Base-by-base conservation (phyloP, 2,329 filamentous ascomycete species). In the Endothia cerciana region DNA sequence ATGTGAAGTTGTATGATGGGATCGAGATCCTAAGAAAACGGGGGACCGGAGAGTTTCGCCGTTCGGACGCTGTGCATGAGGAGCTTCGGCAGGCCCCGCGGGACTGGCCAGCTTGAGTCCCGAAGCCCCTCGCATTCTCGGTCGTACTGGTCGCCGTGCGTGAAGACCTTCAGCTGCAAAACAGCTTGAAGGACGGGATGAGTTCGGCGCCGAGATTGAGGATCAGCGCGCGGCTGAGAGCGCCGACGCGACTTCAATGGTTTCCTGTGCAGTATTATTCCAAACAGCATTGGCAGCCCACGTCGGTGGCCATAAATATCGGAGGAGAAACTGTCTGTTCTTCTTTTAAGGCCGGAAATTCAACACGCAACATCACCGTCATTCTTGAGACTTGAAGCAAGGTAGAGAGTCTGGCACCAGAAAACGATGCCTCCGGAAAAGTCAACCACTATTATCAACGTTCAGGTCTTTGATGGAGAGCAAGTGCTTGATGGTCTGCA, bases 401-500 rank as follows among this genome's bases (percentile, higher is more conserved):
- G 43, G 3, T 30, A 13, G 6, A 25, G 45, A 2, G 2, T 22
- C n/a, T 19, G 10, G 43, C 43, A 49, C n/a, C 1, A 5, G 2
- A 25, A 15, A 3, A 57, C 19, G 22, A 25, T 38, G 11, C 22
- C 22, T n/a, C 55, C 13, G 10, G 55, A 38, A 22, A 58, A 38
- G 36, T 25, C 33, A 38, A 58, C 55, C 33, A 41, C 15, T 7
- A 58, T 58, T n/a, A 58, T n/a, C 36, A 58, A 58, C 11, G 55
- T 58, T 30, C 33, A 25, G 15, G 55, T 58, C n/a, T 58, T 58
- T 41, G 55, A 58, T 30, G 33, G 55, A 25, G 55, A 40, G 11
- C 55, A 28, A 19, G 33, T 25, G 2, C 55, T 57, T 8, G n/a
- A 25, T 19, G 36, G 55, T 8, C 4, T 38, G 0, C 33, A 40